These are phyloP conservation scores for Colletotrichum tropicale DNA, from an alignment of 2,329 filamentous ascomycete species.

Conservation along the genomic window DNA sequence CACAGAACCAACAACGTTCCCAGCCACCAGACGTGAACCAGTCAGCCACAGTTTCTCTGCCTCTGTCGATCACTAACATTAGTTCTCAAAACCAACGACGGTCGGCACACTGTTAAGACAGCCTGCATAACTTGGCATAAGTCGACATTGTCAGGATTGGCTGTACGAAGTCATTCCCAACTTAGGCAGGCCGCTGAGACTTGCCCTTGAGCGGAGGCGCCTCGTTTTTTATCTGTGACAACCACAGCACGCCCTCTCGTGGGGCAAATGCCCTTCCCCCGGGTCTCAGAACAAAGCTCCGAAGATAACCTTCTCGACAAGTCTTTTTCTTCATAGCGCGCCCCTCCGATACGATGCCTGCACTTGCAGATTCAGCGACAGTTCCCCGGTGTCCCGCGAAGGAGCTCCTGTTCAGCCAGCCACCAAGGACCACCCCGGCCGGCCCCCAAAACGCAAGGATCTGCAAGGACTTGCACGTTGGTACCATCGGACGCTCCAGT, in stretches of 20 bases:
- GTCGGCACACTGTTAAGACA: neutral
- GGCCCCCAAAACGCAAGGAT: neutral
- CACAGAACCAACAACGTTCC: neutral
- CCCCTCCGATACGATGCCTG: neutral
- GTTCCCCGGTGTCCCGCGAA: neutral
- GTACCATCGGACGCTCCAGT: neutral
- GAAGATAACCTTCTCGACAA: constrained; percentile 15
- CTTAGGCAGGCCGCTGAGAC: neutral
- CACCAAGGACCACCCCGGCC: neutral
- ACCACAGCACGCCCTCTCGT: neutral
- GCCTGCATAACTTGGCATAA: neutral
- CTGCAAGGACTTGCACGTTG: neutral
- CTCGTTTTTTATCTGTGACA: constrained; percentile 10
- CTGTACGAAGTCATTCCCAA: constrained; percentile 1
- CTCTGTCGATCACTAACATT: neutral
- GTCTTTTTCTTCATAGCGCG: neutral
- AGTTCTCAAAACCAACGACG: neutral
- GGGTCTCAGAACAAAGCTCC: constrained; percentile 7
- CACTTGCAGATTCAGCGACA: constrained; percentile 2
- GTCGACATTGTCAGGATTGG: neutral
- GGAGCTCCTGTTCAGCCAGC: neutral
- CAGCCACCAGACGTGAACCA: neutral
- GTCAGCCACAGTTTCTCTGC: neutral
- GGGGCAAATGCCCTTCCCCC: neutral
- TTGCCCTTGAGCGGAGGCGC: neutral